Evolutionary conservation across 345 rosid species (phyloP).

Genomic region (Luvunga scandens): DNA sequence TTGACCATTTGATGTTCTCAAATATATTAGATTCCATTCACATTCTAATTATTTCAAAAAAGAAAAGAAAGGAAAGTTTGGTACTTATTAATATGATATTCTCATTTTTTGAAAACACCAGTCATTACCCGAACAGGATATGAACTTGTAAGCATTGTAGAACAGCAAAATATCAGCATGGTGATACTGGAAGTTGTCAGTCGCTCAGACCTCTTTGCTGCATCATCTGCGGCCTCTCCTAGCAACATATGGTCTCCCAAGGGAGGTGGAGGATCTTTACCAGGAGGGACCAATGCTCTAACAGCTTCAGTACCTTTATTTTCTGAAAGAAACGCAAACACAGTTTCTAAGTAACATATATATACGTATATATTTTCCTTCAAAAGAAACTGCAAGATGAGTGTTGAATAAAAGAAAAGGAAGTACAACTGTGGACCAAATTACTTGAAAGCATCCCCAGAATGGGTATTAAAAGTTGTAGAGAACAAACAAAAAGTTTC

Average conservation of each 20-base stretch:
- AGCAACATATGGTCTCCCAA: slow-evolving; percentile 51
- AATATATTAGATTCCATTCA: slow-evolving; percentile 1
- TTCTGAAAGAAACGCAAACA: slow-evolving; percentile 42
- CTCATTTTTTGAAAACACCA: neutral
- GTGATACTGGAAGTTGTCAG: slow-evolving; percentile 44
- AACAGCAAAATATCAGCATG: slow-evolving; percentile 57
- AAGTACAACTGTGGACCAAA: neutral
- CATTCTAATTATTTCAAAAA: neutral
- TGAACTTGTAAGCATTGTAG: slow-evolving; percentile 62
- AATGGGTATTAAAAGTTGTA: neutral
- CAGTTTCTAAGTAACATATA: neutral
- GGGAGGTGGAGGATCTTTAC: slow-evolving; percentile 63
- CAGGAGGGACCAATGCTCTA: slow-evolving; percentile 64
- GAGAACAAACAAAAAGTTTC: neutral
- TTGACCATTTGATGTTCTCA: slow-evolving; percentile 14
- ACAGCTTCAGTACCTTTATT: slow-evolving; percentile 53
- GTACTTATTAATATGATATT: neutral
- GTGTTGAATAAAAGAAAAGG: neutral
- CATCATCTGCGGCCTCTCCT: slow-evolving; percentile 35
- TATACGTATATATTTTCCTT: neutral
- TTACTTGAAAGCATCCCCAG: neutral
- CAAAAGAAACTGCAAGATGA: neutral
- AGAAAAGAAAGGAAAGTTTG: neutral
- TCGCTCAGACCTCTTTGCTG: slow-evolving; percentile 44
- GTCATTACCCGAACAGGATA: slow-evolving; percentile 67